phyloP scores from a whole-genome alignment of 352 stramenopile species.

The Phytophthora meadii region DNA sequence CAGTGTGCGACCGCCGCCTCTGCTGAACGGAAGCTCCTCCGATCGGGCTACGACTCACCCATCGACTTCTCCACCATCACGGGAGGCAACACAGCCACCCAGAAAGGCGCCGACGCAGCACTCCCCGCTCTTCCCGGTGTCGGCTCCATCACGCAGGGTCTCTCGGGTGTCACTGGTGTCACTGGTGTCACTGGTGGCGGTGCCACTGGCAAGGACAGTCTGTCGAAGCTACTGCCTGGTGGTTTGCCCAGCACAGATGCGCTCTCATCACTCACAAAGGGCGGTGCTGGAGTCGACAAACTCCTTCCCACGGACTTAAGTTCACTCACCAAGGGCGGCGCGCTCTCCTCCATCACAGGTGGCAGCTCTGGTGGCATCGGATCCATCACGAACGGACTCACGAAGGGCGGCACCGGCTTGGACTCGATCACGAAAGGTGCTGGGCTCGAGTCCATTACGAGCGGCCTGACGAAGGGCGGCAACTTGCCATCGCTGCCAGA shows the following conservation, averaged over 20 bases:
- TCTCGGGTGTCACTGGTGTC: background rate
- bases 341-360: background rate
- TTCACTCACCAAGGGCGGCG: background rate
- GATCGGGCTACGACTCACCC: background rate
- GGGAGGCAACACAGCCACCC: background rate
- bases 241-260: background rate
- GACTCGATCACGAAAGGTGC: background rate
- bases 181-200: background rate
- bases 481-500: background rate
- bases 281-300: background rate
- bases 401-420: background rate
- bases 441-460: background rate
- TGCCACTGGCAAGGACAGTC: too few species aligned
- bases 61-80: background rate
- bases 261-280: background rate
- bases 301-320: background rate
- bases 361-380: background rate
- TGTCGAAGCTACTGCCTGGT: constrained; percentile 6
- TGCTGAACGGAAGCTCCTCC: background rate
- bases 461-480: background rate
- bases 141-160: background rate
- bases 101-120: background rate
- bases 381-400: background rate
- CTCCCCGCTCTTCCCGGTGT: background rate
- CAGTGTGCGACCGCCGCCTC: background rate